Evolutionary conservation across 2,329 filamentous ascomycete species (phyloP), one percentile per base, ranked within the genome.

Genomic region (Stagonosporopsis cucurbitacearum): DNA sequence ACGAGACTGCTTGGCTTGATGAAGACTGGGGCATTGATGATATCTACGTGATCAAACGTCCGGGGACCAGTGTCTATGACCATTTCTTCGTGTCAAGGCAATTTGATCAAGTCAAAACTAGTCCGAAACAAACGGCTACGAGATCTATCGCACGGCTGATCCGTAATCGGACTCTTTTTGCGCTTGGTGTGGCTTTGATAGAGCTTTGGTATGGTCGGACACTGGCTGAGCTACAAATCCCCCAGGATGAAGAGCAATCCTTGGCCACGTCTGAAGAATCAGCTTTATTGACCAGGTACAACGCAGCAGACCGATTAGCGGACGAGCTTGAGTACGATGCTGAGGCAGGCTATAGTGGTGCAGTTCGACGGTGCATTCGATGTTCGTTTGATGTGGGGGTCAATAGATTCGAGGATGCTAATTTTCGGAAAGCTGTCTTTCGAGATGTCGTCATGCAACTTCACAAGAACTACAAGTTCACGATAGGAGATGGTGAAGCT

Each of bases 141-240:
- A 53, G 64, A 23, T 60, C 58, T 4, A 63, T 70, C 25, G 60
- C 63, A 2, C 55, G 60, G 1, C 54, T 69, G 17, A 72, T 73
- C n/a, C 57, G 63, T 0, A 74, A 75, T 36, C 61, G 66, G 28
- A 66, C 69, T 0, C 35, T 77, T 3, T 76, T 74, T 42, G 67
- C 72, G 0, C 56, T 76, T 0, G 73, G 73, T 0, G 54, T 75
- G 1, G 51, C 72, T 13, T 64, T 77, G 3, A 71, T 75, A 23
- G 71, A 76, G 50, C 64, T 77, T 4, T 75, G 71, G 60, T 66
- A 70, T 39, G 59, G 63, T 2, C 59, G 67, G 48, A 44, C 68
- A 2, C 54, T 75, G 3, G 49, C 55, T 4, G 60, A 65, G 1
- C 47, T 74, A 8, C 52, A 62, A 12, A 33, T 33, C 2, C 44